A percentile compares a stretch with the other conserved stretches of the same genome.
phyloP scores from a whole-genome alignment of 1,284 basidiomycete species.

The Sporisorium graminicola region DNA sequence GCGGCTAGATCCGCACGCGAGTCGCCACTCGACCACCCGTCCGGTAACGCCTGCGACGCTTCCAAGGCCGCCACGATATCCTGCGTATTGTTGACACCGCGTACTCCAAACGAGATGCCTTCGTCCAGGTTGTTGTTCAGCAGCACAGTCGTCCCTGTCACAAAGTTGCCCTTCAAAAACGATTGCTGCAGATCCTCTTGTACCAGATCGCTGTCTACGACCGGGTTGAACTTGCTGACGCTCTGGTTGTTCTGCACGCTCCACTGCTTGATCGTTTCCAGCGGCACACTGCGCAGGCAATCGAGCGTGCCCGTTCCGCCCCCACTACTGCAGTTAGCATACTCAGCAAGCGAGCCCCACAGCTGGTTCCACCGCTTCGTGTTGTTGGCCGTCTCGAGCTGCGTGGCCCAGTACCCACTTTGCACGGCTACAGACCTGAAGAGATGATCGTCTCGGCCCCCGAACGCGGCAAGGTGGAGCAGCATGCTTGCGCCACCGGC shows the following conservation, averaged over 20 bases:
- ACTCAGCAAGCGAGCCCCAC: constrained; percentile 17
- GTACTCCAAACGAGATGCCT: constrained; percentile 38
- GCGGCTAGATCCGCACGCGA: neutral
- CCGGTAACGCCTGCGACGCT: constrained; percentile 10
- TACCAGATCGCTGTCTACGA: constrained; percentile 39
- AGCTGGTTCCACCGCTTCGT: constrained; percentile 10
- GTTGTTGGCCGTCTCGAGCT: constrained; percentile 7
- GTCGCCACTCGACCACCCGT: constrained; percentile 12
- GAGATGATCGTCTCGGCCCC: constrained; percentile 26
- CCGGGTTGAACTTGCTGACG: constrained; percentile 11
- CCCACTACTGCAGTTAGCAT: constrained; percentile 19
- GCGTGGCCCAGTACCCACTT: constrained; percentile 30
- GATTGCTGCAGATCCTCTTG: constrained; percentile 28
- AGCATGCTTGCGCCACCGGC: constrained; percentile 46
- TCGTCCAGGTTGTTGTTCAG: constrained; percentile 36
- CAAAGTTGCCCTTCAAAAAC: constrained; percentile 26
- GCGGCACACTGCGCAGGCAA: constrained; percentile 25
- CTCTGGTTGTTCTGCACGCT: constrained; percentile 6
- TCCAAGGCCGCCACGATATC: constrained; percentile 25
- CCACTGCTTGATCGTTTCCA: constrained; percentile 38
- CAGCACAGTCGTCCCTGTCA: constrained; percentile 15
- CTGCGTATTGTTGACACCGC: constrained; percentile 26
- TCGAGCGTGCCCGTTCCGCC: constrained; percentile 19
- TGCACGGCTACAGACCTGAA: constrained; percentile 18
- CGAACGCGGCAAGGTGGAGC: constrained; percentile 31